These are phyloP conservation scores for Saturnispora diversa DNA, from an alignment of 805 yeast genomes.

Conservation along the genomic window DNA sequence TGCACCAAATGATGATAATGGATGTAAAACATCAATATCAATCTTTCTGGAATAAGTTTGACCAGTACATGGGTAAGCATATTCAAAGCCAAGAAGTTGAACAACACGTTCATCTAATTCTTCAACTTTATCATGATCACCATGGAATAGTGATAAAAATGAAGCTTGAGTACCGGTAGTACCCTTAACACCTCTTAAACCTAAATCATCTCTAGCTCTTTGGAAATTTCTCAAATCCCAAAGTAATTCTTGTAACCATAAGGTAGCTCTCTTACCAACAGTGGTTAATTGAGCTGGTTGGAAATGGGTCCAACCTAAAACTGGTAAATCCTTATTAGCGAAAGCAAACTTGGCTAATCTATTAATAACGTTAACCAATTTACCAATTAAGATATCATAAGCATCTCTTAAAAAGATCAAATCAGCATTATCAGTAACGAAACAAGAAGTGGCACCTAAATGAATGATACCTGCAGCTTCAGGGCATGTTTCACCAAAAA, in stretches of 20 bases:
- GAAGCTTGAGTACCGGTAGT: conserved; percentile 99
- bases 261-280: conserved; percentile 94
- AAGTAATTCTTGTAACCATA: conserved; percentile 94
- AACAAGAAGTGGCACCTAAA: conserved; percentile 97
- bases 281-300: conserved; percentile 99
- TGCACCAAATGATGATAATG: conserved; percentile 91
- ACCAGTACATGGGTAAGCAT: conserved; percentile 95
- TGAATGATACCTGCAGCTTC: conserved; percentile 97
- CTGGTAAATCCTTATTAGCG: conserved; percentile 91
- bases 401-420: conserved; percentile 94
- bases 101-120: conserved; percentile 85
- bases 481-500: conserved; percentile 87
- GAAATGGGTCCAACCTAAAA: conserved; percentile 98
- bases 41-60: conserved; percentile 99
- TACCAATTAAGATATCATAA: conserved; percentile 85
- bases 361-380: conserved; percentile 91
- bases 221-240: conserved; percentile 96
- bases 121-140: conserved; percentile 95
- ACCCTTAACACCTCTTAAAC: conserved; percentile 97
- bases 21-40: conserved; percentile 88
- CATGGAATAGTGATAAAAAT: conserved; percentile 89
- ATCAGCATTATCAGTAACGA: conserved; percentile 96
- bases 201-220: conserved; percentile 94
- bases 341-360: conserved; percentile 82
- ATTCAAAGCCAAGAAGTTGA: conserved; percentile 86